Evolutionary conservation across 352 stramenopile species (phyloP), one percentile per base, ranked within the genome.

Genomic region (Globisporangium heterothallicum): DNA sequence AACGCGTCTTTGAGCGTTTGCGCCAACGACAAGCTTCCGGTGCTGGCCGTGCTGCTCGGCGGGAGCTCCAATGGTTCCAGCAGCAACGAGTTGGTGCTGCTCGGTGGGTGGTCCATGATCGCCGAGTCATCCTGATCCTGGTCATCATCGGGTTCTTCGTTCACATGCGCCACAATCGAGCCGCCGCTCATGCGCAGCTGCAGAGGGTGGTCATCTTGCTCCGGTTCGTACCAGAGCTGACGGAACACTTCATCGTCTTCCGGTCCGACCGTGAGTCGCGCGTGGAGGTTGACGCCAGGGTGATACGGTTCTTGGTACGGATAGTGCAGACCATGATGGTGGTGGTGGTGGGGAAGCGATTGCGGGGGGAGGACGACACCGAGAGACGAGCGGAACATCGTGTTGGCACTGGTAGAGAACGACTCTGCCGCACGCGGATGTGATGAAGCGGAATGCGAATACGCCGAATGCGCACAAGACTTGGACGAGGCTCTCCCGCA

Each of bases 1-100:
- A 72, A 72, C 6, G 54, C 56, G 36, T 72, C 63, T 42, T 63
- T 68, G 30, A 72, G 49, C 29, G 49, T 58, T 32, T 56, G 49
- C 49, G 45, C 42, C 22, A 58, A 42, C 51, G 51, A 58, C 29
- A 58, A 21, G 30, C 42, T 58, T n/a, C 52, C 53, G 0, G 44
- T 59, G 35, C 44, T 58, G 32, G 19, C 46, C 7, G 46, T 49
- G 35, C 42, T 53, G 24, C 45, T 53, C 8, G 53, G 53, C 19
- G 42, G 40, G 25, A 59, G 25, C 3, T 62, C 55, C 2, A 62
- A 41, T 6, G 55, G 55, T n/a, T 62, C 55, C 10, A 62, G 42
- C 27, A 58, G 25, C 18, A 62, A 49, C 41, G 55, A 62, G 55
- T 62, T 57, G 36, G 47, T 62, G 55, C 41, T 54, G 30, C 47